Evolutionary conservation across 2,329 filamentous ascomycete species (phyloP).

Genomic region (Dactylellina parvicollis): DNA sequence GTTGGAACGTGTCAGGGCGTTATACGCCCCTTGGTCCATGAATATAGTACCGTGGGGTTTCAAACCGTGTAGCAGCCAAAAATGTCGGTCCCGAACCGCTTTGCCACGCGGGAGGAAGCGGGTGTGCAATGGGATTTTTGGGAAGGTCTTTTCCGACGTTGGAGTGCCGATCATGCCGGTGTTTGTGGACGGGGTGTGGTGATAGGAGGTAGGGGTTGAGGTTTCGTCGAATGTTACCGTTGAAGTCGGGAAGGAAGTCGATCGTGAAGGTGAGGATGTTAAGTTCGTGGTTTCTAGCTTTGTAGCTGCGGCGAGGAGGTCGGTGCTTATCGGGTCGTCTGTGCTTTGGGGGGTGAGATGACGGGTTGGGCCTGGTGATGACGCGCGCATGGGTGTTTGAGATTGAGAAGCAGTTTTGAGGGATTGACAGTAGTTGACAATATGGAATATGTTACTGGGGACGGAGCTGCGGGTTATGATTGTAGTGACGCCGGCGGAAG

Average conservation of each 20-base stretch:
- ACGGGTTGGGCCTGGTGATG: constrained; percentile 72
- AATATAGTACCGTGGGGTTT: constrained; percentile 89
- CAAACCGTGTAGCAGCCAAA: constrained; percentile 95
- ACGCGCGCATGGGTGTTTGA: constrained; percentile 33
- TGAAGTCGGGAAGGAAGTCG: constrained; percentile 53
- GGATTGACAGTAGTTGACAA: constrained; percentile 81
- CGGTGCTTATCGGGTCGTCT: constrained; percentile 40
- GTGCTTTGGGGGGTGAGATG: constrained; percentile 76
- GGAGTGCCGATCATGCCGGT: background rate
- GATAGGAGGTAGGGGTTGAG: constrained; percentile 14
- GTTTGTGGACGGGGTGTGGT: background rate
- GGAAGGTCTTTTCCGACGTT: background rate
- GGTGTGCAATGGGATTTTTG: constrained; percentile 76
- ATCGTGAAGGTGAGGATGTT: constrained; percentile 52
- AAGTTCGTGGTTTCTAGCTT: constrained; percentile 46
- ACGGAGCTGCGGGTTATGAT: constrained; percentile 94
- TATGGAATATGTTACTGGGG: constrained; percentile 87
- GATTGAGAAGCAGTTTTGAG: constrained; percentile 63
- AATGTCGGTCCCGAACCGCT: constrained; percentile 83
- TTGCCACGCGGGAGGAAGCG: constrained; percentile 86
- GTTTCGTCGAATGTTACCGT: constrained; percentile 27
- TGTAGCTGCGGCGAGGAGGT: constrained; percentile 39
- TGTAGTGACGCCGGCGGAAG: constrained; percentile 92
- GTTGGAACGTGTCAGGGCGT: constrained; percentile 72
- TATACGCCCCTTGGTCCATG: constrained; percentile 89